These are phyloP conservation scores for Tolypocladium cylindrosporum DNA, from an alignment of 2,329 filamentous ascomycete species.

Conservation along the genomic window DNA sequence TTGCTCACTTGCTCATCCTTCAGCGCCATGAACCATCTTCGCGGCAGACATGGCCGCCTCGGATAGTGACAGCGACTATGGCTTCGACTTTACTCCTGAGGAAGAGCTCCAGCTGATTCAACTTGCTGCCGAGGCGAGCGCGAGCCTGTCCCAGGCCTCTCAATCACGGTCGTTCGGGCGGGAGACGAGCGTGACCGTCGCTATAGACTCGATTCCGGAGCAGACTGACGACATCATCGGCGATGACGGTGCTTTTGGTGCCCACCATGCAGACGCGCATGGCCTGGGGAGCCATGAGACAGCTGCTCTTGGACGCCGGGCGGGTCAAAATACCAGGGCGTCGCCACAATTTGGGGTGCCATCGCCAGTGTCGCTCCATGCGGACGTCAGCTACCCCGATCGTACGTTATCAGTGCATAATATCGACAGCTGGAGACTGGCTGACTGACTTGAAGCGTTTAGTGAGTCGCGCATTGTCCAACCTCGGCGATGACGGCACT, in stretches of 20 bases:
- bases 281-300: not conserved
- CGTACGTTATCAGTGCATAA: conserved; percentile 30
- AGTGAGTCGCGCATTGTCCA: conserved; percentile 41
- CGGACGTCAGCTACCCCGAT: conserved; percentile 37
- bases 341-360: not conserved
- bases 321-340: not conserved
- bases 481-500: conserved; percentile 7
- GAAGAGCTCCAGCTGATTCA: conserved; percentile 32
- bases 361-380: conserved; percentile 6
- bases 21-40: not conserved
- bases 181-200: not conserved
- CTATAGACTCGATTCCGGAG: conserved; percentile 13
- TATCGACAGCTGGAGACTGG: conserved; percentile 9
- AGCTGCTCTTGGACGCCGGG: not conserved
- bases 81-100: conserved; percentile 35
- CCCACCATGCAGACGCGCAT: not conserved
- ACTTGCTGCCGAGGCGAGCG: conserved; percentile 15
- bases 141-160: not conserved
- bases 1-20: not conserved
- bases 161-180: not conserved
- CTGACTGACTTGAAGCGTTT: conserved; percentile 59
- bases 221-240: conserved; percentile 4
- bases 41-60: conserved; percentile 3
- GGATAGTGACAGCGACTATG: conserved; percentile 33
- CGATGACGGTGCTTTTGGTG: not conserved